A percentile compares a stretch with the other conserved stretches of the same genome.
phyloP scores from a whole-genome alignment of 495 filamentous ascomycete genomes.

The Penicillium silybi region DNA sequence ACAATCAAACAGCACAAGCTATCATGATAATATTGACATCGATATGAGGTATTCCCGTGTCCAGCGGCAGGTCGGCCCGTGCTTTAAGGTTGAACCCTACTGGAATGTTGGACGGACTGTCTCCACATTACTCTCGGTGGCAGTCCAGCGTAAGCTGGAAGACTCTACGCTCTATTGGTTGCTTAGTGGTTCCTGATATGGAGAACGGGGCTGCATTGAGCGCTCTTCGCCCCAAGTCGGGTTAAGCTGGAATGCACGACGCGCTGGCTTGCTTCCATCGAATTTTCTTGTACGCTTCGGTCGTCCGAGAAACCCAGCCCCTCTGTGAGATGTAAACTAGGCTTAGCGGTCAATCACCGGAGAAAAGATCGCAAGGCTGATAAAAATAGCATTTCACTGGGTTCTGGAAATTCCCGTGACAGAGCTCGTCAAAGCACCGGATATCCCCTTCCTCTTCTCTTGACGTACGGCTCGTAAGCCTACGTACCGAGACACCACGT shows the following conservation, averaged over 20 bases:
- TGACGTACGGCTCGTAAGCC: too few species aligned
- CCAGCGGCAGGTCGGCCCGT: background rate
- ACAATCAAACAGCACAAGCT: background rate
- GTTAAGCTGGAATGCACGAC: background rate
- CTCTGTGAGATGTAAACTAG: background rate
- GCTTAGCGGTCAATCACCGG: too few species aligned
- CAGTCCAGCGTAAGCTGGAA: background rate
- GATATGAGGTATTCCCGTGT: background rate
- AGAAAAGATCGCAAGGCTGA: background rate
- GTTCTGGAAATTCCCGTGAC: background rate
- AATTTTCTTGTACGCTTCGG: background rate
- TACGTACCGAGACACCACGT: too few species aligned
- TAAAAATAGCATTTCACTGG: background rate
- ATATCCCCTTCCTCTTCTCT: background rate
- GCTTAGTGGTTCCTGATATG: slow-evolving; percentile 1
- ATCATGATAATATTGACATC: background rate
- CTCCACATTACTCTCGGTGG: background rate
- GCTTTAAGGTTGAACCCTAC: background rate
- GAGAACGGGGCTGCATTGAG: background rate
- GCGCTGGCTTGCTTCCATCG: background rate
- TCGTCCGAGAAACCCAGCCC: background rate
- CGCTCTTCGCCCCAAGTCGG: background rate
- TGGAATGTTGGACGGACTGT: background rate
- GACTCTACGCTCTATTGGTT: background rate
- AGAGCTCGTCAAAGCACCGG: background rate